These are phyloP conservation scores for Talaromyces marneffei DNA, from an alignment of 2,329 filamentous ascomycete genomes.

Conservation along the genomic window DNA sequence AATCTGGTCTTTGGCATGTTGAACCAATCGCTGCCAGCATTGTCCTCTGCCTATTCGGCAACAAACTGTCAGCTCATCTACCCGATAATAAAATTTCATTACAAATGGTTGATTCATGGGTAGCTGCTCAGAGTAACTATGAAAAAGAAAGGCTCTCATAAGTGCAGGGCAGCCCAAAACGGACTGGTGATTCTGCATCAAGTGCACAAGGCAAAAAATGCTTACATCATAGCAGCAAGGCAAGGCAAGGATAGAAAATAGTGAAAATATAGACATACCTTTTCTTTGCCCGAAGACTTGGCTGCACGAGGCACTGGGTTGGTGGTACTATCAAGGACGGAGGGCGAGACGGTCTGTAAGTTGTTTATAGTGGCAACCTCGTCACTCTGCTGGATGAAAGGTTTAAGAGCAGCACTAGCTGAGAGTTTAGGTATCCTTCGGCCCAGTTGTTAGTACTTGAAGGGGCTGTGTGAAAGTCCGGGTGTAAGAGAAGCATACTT, in stretches of 20 bases:
- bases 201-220: constrained; percentile 57
- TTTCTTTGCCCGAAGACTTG: background rate
- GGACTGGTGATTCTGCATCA: constrained; percentile 68
- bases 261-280: background rate
- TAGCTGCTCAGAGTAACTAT: constrained; percentile 64
- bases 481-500: background rate
- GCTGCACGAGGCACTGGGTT: background rate
- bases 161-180: constrained; percentile 74
- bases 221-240: constrained; percentile 65
- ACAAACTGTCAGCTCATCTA: constrained; percentile 19
- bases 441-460: constrained; percentile 9
- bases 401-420: constrained; percentile 43
- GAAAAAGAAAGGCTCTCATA: constrained; percentile 60
- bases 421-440: constrained; percentile 48
- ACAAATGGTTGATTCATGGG: background rate
- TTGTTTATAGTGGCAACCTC: constrained; percentile 51
- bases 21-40: constrained; percentile 79
- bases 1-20: constrained; percentile 77
- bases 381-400: constrained; percentile 50
- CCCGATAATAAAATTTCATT: constrained; percentile 24
- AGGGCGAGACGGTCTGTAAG: constrained; percentile 42
- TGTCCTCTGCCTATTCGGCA: constrained; percentile 48
- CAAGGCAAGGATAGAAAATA: constrained; percentile 17
- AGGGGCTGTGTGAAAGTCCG: background rate
- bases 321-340: background rate